Base-by-base conservation (phyloP, 176 grass and related monocot genomes). In the Aegilops bicornis region DNA sequence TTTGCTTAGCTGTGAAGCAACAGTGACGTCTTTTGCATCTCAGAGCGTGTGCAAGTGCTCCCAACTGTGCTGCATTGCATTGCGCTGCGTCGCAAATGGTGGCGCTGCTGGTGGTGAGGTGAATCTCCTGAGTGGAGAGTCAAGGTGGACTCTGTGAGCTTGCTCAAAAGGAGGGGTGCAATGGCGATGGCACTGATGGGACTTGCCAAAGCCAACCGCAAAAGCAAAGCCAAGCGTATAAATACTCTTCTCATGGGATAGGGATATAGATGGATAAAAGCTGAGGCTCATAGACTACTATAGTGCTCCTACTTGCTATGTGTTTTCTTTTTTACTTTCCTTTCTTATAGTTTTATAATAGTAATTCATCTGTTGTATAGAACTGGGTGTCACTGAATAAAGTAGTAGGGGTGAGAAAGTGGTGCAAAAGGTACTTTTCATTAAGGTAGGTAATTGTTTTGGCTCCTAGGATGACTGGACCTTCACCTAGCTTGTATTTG, bases 51-150 rank as follows among this genome's bases (percentile, higher is more conserved):
- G 68, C 70, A 48, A 74, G 71, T 74, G 71, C 71, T 74, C 72
- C 42, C 72, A 50, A 50, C 43, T 45, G 43, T 45, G 43, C 43
- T 45, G 43, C 43, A 45, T 23, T 50, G 71, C 25, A 39, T 12
- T 25, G n/a, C 70, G 7, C 15, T 19, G 54, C 54, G 4, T 31
- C 40, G n/a, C 13, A 45, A 13, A 58, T 45, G 39, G 39, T 40
- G 37, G 39, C 27, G 27, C 27, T 27, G 27, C 33, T 16, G 45
- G 43, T 45, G 43, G 43, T 64, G 81, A 58, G 54, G 82, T 88
- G 82, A 91, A 88, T 91, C 89, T 91, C 63, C 86, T 54, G 82
- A 91, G 89, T 91, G 89, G 89, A 40, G 69, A 82, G 70, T 85
- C 82, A 88, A 88, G 77, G 64, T 88, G 86, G 77, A 77, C 77